Evolutionary conservation across 1,284 basidiomycete species (phyloP).

Genomic region (Sporisorium graminicola): DNA sequence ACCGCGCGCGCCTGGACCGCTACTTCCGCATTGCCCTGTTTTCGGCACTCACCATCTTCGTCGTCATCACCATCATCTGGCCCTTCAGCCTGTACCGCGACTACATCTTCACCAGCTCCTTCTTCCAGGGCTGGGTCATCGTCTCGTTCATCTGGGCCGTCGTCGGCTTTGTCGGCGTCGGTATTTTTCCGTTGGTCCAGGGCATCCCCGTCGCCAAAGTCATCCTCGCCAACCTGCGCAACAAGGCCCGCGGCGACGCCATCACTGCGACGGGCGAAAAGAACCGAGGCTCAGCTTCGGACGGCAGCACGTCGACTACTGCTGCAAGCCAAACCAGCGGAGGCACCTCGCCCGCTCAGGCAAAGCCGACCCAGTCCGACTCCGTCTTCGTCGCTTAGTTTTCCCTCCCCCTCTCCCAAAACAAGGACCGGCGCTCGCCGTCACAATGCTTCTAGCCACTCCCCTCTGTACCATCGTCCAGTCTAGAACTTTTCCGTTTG

Average conservation of each 20-base stretch:
- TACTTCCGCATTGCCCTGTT: slow-evolving; percentile 39
- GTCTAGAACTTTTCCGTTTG: no score
- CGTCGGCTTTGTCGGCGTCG: slow-evolving; percentile 57
- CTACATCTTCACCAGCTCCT: slow-evolving; percentile 64
- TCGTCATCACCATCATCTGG: slow-evolving; percentile 67
- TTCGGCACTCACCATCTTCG: slow-evolving; percentile 45
- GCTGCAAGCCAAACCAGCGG: no score
- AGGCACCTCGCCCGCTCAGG: no score
- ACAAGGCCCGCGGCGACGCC: slow-evolving; percentile 6
- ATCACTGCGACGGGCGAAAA: no score
- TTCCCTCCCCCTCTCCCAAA: no score
- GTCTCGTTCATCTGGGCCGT: slow-evolving; percentile 65
- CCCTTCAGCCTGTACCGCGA: slow-evolving; percentile 66
- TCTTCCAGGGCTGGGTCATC: slow-evolving; percentile 66
- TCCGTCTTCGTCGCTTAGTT: slow-evolving; percentile 18
- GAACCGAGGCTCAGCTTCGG: background rate
- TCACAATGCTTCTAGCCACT: no score
- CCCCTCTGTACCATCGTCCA: no score
- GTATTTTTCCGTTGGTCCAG: slow-evolving; percentile 58
- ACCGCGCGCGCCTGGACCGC: slow-evolving; percentile 36
- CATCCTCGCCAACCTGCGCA: slow-evolving; percentile 28
- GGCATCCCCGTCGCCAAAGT: slow-evolving; percentile 52
- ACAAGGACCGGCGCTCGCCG: no score
- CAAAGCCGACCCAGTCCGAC: slow-evolving; percentile 5
- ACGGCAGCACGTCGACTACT: no score